Conservation (phyloP, 495 filamentous ascomycete species). For the Lentithecium fluviatile region DNA sequence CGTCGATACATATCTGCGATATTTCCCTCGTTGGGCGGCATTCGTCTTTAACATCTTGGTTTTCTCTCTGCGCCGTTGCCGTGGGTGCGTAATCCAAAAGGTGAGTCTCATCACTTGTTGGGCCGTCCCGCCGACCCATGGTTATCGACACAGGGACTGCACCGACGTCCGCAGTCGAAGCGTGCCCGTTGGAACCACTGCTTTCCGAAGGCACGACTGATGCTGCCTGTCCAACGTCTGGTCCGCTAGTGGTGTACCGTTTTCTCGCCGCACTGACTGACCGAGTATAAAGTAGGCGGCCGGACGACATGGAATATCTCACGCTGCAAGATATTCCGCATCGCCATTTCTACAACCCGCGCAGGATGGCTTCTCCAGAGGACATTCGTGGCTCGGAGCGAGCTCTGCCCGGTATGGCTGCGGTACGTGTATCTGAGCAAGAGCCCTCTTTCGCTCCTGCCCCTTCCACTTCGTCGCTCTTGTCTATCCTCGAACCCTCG, state of each 20-base stretch:
- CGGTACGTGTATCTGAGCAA: conserved; percentile 17
- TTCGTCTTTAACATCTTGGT: not conserved
- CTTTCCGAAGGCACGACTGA: too few species aligned
- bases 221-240: too few species aligned
- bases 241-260: too few species aligned
- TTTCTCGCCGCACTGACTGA: not conserved
- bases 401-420: conserved; percentile 7
- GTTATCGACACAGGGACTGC: not conserved
- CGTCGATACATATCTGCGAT: not conserved
- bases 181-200: not conserved
- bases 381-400: not conserved
- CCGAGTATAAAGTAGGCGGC: not conserved
- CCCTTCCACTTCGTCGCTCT: not conserved
- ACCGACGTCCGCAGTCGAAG: not conserved
- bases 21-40: not conserved
- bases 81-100: not conserved
- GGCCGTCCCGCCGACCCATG: not conserved
- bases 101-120: not conserved
- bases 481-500: not conserved
- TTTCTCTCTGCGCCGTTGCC: not conserved
- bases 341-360: not conserved
- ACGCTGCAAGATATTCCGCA: conserved; percentile 21
- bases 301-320: conserved; percentile 20
- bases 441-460: not conserved
- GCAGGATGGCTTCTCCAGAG: conserved; percentile 12